A percentile compares a stretch with the other conserved stretches of the same genome.
Conservation (phyloP, 805 yeast genomes). For the Clavispora asparagi region DNA sequence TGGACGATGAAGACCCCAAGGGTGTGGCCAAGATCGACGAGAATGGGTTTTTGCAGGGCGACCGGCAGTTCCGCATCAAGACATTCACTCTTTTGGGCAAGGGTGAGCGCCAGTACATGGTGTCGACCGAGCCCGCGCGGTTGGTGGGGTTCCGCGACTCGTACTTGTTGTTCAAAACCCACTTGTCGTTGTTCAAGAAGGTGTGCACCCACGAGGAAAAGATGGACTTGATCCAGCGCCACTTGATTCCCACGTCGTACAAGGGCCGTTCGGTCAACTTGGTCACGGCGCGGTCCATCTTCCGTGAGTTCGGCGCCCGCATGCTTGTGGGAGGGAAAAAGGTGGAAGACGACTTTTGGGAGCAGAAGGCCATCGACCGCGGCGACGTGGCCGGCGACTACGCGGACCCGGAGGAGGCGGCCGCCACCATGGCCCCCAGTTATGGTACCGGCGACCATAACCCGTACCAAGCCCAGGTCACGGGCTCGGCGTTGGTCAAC, state of each 20-base stretch:
- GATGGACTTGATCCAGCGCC: slow-evolving; percentile 73
- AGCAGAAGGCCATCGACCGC: slow-evolving; percentile 48
- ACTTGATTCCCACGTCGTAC: slow-evolving; percentile 81
- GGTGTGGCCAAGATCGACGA: slow-evolving; percentile 72
- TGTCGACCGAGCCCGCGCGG: slow-evolving; percentile 94
- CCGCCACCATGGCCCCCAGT: slow-evolving; percentile 6
- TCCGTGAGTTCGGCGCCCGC: slow-evolving; percentile 86
- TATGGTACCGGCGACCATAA: slow-evolving; percentile 12
- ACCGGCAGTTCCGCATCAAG: slow-evolving; percentile 67
- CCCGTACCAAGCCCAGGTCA: slow-evolving; percentile 29
- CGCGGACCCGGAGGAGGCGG: slow-evolving; percentile 49
- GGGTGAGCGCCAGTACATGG: slow-evolving; percentile 77
- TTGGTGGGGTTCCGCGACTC: slow-evolving; percentile 93
- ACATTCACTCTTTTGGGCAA: slow-evolving; percentile 59
- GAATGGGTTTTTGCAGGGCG: slow-evolving; percentile 65
- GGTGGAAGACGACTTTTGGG: slow-evolving; percentile 86
- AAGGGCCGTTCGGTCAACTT: slow-evolving; percentile 86
- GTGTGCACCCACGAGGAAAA: slow-evolving; percentile 74
- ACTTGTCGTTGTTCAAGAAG: slow-evolving; percentile 67
- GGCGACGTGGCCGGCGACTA: slow-evolving; percentile 68
- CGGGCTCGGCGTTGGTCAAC: slow-evolving; percentile 36
- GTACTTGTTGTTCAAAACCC: slow-evolving; percentile 82
- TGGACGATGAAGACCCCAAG: slow-evolving; percentile 64
- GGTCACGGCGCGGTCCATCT: slow-evolving; percentile 86
- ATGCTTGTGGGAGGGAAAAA: slow-evolving; percentile 75